phyloP scores from a whole-genome alignment of 2,329 filamentous ascomycete species.

The Diplodia sapinea region DNA sequence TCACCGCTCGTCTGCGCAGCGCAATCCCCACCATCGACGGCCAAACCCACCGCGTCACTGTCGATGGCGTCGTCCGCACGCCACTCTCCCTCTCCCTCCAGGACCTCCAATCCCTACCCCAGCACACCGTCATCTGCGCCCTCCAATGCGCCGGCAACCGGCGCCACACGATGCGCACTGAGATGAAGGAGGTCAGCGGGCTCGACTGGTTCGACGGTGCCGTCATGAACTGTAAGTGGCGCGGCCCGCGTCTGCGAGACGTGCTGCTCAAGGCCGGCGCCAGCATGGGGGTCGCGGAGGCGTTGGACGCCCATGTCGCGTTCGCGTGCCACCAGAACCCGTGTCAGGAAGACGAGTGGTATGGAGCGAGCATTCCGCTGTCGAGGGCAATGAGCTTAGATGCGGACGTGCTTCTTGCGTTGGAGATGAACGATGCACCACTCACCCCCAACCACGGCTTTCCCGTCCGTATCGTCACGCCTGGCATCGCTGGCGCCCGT shows the following conservation, averaged over 20 bases:
- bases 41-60: constrained; percentile 50
- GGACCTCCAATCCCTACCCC: constrained; percentile 57
- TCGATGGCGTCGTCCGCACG: constrained; percentile 58
- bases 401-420: constrained; percentile 55
- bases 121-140: constrained; percentile 62
- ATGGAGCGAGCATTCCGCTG: constrained; percentile 62
- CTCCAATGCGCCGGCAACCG: constrained; percentile 67
- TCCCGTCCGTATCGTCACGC: constrained; percentile 59
- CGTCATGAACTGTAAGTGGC: constrained; percentile 66
- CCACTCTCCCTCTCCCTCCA: constrained; percentile 54
- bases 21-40: constrained; percentile 57
- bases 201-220: constrained; percentile 67
- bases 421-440: constrained; percentile 59
- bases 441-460: constrained; percentile 58
- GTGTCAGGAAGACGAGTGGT: constrained; percentile 63
- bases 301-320: constrained; percentile 55
- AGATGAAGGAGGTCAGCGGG: constrained; percentile 63
- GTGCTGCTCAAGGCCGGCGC: constrained; percentile 53
- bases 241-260: constrained; percentile 59
- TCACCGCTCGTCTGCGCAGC: constrained; percentile 28
- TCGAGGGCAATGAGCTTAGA: constrained; percentile 51
- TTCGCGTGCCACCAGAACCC: constrained; percentile 61
- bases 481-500: constrained; percentile 60
- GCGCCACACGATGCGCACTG: constrained; percentile 65
- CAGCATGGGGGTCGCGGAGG: constrained; percentile 42